These are phyloP conservation scores for Fusarium anguioides DNA, from an alignment of 2,329 filamentous ascomycete genomes.

Conservation along the genomic window DNA sequence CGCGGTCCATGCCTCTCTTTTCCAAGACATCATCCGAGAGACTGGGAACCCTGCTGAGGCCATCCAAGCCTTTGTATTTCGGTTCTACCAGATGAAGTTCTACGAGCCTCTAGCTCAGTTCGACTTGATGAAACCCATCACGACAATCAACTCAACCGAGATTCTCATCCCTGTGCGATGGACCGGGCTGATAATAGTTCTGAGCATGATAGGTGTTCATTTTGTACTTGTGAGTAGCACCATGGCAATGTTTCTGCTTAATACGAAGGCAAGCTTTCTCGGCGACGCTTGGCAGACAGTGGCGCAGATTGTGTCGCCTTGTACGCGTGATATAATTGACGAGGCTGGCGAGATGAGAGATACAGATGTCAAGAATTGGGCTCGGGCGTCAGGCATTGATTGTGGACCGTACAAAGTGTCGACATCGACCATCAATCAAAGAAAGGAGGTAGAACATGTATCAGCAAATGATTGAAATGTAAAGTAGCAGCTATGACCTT, in stretches of 20 bases:
- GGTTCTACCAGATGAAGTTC: constrained; percentile 9
- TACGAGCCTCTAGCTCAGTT: neutral
- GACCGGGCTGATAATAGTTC: neutral
- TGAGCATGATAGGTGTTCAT: neutral
- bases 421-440: too few species aligned
- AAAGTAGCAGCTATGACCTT: too few species aligned
- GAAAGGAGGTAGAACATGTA: neutral
- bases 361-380: constrained; percentile 8
- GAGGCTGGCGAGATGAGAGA: neutral
- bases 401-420: neutral
- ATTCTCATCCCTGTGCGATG: neutral
- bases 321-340: constrained; percentile 19
- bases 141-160: neutral
- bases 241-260: neutral
- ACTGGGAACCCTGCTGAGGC: neutral
- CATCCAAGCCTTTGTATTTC: neutral
- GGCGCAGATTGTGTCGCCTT: constrained; percentile 10
- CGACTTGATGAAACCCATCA: neutral
- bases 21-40: constrained; percentile 2
- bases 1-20: neutral
- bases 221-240: neutral
- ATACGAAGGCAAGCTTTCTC: neutral
- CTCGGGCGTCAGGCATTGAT: neutral
- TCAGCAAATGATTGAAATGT: neutral
- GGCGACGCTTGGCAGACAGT: constrained; percentile 26